Percentiles rank a stretch among this genome's conserved stretches.
phyloP scores from a whole-genome alignment of 306 rosid species.

The Rosa lucieae region DNA sequence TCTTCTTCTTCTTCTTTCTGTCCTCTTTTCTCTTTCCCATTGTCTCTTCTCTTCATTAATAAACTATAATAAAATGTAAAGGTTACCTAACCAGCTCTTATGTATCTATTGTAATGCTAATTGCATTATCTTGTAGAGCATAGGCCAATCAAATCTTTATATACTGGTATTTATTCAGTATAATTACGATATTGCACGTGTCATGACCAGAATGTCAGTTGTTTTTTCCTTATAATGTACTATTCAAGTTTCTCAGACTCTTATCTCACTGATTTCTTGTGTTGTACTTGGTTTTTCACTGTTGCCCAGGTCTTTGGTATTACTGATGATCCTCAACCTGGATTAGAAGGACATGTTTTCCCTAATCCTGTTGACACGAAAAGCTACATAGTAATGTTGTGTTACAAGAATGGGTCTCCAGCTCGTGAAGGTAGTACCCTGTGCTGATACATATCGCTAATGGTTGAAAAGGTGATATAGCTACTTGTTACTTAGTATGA shows the following conservation, averaged over 20 bases:
- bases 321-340: slow-evolving; percentile 78
- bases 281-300: slow-evolving; percentile 21
- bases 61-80: neutral
- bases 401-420: slow-evolving; percentile 93
- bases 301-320: slow-evolving; percentile 73
- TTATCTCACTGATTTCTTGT: slow-evolving; percentile 24
- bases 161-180: neutral
- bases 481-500: slow-evolving; percentile 21
- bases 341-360: slow-evolving; percentile 88
- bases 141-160: slow-evolving; percentile 5
- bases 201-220: neutral
- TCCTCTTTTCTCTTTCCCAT: neutral
- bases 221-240: neutral
- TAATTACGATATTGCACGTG: neutral
- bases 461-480: neutral
- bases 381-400: slow-evolving; percentile 92
- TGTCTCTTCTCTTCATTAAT: neutral
- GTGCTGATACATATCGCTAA: slow-evolving; percentile 7
- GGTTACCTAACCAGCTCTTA: neutral
- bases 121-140: neutral
- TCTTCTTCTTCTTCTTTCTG: neutral
- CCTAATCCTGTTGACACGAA: slow-evolving; percentile 89
- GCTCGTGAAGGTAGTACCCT: slow-evolving; percentile 92
- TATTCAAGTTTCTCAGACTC: slow-evolving; percentile 3
- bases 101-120: neutral